A percentile compares a stretch with the other conserved stretches of the same genome.
phyloP scores from a whole-genome alignment of 768 basidiomycete genomes.

The Candolleomyces efflorescens region DNA sequence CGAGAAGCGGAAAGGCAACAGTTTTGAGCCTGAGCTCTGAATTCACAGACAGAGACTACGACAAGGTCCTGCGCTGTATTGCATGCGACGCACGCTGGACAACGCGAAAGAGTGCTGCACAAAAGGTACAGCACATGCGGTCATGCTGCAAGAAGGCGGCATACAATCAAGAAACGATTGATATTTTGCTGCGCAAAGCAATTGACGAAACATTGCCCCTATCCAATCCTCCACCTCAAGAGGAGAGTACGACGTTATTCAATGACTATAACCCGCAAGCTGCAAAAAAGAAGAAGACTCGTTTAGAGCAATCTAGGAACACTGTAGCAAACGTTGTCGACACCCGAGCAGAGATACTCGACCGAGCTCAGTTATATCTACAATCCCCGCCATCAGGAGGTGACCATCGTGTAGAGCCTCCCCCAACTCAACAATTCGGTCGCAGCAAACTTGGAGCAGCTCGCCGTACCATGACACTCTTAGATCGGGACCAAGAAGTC shows the following conservation, averaged over 20 bases:
- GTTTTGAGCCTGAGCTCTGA: conserved; percentile 19
- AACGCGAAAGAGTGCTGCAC: conserved; percentile 52
- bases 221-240: conserved; percentile 12
- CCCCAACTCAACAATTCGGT: conserved; percentile 5
- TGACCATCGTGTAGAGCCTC: not conserved
- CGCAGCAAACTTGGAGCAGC: not conserved
- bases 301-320: conserved; percentile 30
- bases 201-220: conserved; percentile 21
- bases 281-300: conserved; percentile 42
- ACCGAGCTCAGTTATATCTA: conserved; percentile 32
- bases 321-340: conserved; percentile 44
- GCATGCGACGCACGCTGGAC: conserved; percentile 69
- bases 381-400: not conserved
- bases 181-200: conserved; percentile 47
- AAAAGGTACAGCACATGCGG: conserved; percentile 66
- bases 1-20: not conserved
- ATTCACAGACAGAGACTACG: conserved; percentile 44
- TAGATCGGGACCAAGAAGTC: not conserved
- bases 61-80: conserved; percentile 52
- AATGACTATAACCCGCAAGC: conserved; percentile 12
- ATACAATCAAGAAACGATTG: conserved; percentile 52
- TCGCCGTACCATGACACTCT: not conserved
- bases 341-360: conserved; percentile 41
- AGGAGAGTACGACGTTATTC: conserved; percentile 29
- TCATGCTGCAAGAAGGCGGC: conserved; percentile 62